These are phyloP conservation scores for Trichoderma orchidacearum DNA, from an alignment of 495 filamentous ascomycete species.

Conservation along the genomic window DNA sequence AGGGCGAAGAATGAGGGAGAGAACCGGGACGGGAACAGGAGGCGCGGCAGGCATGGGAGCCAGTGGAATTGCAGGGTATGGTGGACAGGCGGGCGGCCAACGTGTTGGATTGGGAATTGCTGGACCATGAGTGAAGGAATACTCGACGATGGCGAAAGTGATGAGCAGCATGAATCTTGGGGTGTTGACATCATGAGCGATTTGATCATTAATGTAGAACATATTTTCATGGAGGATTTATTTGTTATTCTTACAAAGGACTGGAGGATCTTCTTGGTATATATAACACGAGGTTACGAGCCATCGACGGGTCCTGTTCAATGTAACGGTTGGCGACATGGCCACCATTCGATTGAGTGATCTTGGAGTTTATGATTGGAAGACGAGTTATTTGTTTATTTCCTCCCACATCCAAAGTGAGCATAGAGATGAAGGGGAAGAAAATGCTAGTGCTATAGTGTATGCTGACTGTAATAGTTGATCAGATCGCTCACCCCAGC, in stretches of 20 bases:
- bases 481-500: no score
- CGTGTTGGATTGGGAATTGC: conserved; percentile 7
- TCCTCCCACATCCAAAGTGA: no score
- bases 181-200: conserved; percentile 1
- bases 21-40: conserved; percentile 22
- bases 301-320: background rate
- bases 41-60: background rate
- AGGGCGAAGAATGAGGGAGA: conserved; percentile 71
- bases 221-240: background rate
- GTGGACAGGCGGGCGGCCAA: background rate
- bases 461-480: no score
- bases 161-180: background rate
- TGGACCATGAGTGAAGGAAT: background rate
- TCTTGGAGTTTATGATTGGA: background rate
- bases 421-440: no score
- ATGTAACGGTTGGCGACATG: background rate
- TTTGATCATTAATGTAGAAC: background rate
- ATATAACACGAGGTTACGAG: background rate
- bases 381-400: background rate
- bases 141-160: background rate
- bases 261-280: background rate
- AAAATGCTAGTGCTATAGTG: no score
- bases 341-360: background rate
- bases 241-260: background rate
- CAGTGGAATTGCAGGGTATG: background rate